phyloP scores from a whole-genome alignment of 306 rosid species.

The Vigna hirtella region DNA sequence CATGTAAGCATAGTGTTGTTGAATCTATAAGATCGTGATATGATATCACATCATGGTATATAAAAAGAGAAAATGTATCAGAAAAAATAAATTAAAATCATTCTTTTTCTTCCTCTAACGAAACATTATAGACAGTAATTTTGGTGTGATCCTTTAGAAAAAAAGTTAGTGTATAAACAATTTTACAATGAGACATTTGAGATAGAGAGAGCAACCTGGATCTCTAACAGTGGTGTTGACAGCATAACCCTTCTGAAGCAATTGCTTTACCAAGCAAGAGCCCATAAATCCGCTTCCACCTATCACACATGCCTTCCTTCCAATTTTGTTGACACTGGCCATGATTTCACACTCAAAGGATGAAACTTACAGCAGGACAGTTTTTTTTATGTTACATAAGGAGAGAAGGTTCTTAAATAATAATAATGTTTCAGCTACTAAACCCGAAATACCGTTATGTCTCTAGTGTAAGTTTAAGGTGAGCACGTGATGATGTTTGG shows the following conservation, averaged over 20 bases:
- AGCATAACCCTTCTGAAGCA: conserved; percentile 74
- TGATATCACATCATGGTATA: no score
- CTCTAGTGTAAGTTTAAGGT: neutral
- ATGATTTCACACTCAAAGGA: conserved; percentile 37
- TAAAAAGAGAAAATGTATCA: no score
- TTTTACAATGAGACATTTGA: neutral
- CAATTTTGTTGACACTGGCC: conserved; percentile 47
- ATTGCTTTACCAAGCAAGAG: conserved; percentile 63
- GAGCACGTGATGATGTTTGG: conserved; percentile 42
- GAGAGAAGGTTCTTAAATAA: conserved; percentile 32
- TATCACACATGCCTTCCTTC: conserved; percentile 70
- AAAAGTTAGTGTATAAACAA: neutral
- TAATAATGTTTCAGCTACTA: conserved; percentile 19
- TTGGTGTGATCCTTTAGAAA: no score
- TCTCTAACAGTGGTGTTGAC: conserved; percentile 80
- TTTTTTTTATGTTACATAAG: neutral
- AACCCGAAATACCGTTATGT: neutral
- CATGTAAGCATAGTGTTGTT: no score
- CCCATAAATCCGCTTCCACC: conserved; percentile 82
- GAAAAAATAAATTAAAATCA: no score
- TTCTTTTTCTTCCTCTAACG: neutral
- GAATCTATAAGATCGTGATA: no score
- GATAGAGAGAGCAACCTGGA: conserved; percentile 51
- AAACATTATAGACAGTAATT: neutral
- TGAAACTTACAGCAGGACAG: neutral